Evolutionary conservation across 495 filamentous ascomycete species (phyloP).

Genomic region (Lepidopterella palustris): DNA sequence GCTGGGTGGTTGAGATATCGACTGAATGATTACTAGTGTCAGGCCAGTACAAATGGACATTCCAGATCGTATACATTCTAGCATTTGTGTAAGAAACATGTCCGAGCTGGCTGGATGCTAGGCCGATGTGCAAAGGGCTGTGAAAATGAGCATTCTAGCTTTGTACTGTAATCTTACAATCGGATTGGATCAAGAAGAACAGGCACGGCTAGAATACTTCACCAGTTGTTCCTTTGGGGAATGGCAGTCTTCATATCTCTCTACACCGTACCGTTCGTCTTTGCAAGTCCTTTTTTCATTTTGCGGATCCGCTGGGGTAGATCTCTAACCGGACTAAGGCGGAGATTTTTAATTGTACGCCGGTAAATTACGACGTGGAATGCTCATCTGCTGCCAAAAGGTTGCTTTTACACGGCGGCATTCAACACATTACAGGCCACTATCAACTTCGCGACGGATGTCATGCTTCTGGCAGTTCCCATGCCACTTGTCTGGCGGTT

Average conservation of each 20-base stretch:
- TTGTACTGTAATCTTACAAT: slow-evolving; percentile 7
- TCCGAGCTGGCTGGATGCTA: background rate
- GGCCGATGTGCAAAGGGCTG: background rate
- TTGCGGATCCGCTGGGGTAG: background rate
- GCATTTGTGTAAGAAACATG: background rate
- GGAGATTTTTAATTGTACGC: slow-evolving; percentile 3
- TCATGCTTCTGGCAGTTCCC: slow-evolving; percentile 6
- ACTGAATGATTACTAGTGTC: background rate
- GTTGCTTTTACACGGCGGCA: background rate
- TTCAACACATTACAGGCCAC: slow-evolving; percentile 7
- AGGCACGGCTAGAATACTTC: background rate
- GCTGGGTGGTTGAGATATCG: background rate
- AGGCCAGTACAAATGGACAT: slow-evolving; percentile 12
- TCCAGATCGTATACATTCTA: slow-evolving; percentile 6
- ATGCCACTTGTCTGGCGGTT: slow-evolving; percentile 2
- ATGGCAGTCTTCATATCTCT: background rate
- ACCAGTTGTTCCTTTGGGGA: background rate
- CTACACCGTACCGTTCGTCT: background rate
- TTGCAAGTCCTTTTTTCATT: background rate
- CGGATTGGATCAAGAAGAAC: slow-evolving; percentile 7
- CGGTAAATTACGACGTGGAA: background rate
- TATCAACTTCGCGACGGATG: slow-evolving; percentile 9
- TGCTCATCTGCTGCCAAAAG: background rate
- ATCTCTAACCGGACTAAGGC: background rate
- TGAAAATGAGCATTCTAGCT: slow-evolving; percentile 17